These are phyloP conservation scores for Gilbertella persicaria DNA, from an alignment of 371 early-diverging fungal species.

Conservation along the genomic window DNA sequence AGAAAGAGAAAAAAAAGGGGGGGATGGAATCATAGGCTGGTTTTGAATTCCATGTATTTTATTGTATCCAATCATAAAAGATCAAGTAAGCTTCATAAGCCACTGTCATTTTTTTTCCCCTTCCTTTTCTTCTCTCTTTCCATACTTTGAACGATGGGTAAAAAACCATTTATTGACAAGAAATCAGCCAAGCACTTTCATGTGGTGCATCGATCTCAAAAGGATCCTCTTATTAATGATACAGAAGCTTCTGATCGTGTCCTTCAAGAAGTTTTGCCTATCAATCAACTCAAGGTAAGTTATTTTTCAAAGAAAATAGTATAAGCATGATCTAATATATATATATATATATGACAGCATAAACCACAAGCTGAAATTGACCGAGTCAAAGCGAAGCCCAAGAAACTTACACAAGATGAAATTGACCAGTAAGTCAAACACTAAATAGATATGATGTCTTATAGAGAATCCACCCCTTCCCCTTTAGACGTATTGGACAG, in stretches of 20 bases:
- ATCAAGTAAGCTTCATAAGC: constrained; percentile 16
- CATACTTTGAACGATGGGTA: constrained; percentile 57
- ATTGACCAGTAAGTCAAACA: constrained; percentile 52
- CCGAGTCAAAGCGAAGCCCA: constrained; percentile 32
- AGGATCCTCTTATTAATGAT: constrained; percentile 89
- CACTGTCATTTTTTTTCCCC: constrained; percentile 13
- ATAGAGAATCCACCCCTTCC: too few species aligned
- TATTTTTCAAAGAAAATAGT: background rate
- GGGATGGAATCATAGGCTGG: background rate
- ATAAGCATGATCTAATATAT: background rate
- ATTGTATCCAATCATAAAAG: constrained; percentile 9
- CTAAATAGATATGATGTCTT: too few species aligned
- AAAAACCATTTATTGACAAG: constrained; percentile 88
- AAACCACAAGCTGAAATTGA: constrained; percentile 48
- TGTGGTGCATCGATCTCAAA: constrained; percentile 94
- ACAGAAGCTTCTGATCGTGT: constrained; percentile 79
- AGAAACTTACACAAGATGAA: constrained; percentile 47
- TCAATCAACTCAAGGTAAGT: constrained; percentile 67
- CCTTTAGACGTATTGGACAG: constrained; percentile 66
- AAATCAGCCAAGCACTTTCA: constrained; percentile 82
- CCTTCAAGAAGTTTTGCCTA: constrained; percentile 75
- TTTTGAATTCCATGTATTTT: background rate
- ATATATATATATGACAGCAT: constrained; percentile 21
- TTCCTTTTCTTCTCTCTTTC: constrained; percentile 11
- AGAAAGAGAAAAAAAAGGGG: constrained; percentile 11